Evolutionary conservation across 1,284 basidiomycete species (phyloP), one percentile per base, ranked within the genome.

Genomic region (Apiotrichum siamense): DNA sequence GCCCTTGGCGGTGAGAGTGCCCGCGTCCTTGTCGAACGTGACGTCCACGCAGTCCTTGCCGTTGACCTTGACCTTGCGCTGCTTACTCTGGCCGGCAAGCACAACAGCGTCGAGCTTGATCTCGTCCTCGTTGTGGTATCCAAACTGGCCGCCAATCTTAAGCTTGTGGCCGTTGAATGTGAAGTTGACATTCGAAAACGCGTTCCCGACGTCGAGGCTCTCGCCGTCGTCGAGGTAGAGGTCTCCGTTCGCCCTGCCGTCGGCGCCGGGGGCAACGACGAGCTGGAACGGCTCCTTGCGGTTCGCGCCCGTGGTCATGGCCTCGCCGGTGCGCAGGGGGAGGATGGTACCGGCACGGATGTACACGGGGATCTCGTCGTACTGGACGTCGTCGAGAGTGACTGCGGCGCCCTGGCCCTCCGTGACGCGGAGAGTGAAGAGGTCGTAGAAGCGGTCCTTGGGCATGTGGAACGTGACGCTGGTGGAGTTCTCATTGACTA

Each of bases 191-290:
- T 70, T 60, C 21, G 82, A 83, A 47, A 72, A 72, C 4, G 15
- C 26, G 64, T 57, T 38, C 61, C 53, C 49, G 72, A 81, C 20
- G 57, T 71, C 60, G 54, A 84, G 71, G 5, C 35, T 36, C 44
- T 49, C 54, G 32, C 84, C 84, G 59, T 86, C 84, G 63, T 86
- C 84, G 35, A 86, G 58, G 65, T 83, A 83, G 11, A 80, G 78
- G 3, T 75, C 73, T 7, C 83, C 83, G 38, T 76, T 76, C 0
- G 83, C 84, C 5, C 66, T 52, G 2, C 78, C 78, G 32, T 76
- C 62, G 1, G 64, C 56, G 31, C 77, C 70, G 36, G 81, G 78
- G 4, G 81, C 79, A 29, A 84, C 74, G 37, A 85, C 74, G 9
- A 85, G 66, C 10, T 78, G 72, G 64, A 79, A 84, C 1, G 80